phyloP scores from a whole-genome alignment of 257 asterid genomes.

The Solanum chiquidenum region DNA sequence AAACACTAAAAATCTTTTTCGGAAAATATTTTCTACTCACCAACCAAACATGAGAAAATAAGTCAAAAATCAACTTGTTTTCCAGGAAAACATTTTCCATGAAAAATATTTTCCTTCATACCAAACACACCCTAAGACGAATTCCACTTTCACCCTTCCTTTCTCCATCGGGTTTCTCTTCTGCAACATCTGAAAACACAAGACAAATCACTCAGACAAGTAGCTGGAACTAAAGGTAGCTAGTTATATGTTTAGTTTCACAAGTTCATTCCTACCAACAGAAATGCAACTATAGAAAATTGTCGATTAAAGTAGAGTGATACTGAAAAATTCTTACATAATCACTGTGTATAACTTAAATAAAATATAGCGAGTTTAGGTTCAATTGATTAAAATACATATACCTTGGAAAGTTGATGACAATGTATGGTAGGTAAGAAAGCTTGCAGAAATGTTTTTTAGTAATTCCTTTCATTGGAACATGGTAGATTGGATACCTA shows the following conservation, averaged over 20 bases:
- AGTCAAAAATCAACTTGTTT: no score
- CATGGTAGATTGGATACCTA: slow-evolving; percentile 80
- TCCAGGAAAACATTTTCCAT: no score
- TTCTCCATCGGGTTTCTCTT: slow-evolving; percentile 3
- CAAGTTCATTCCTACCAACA: no score
- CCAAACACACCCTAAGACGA: slow-evolving; percentile 15
- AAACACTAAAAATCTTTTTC: no score
- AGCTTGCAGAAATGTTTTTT: slow-evolving; percentile 60
- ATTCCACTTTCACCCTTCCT: slow-evolving; percentile 1
- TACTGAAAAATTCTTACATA: background rate
- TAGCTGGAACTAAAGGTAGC: background rate
- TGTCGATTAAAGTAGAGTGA: no score
- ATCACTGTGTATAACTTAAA: background rate
- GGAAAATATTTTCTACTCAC: no score
- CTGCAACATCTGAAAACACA: background rate
- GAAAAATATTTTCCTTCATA: no score
- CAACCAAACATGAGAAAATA: no score
- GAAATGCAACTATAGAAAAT: no score
- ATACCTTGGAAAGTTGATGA: slow-evolving; percentile 79
- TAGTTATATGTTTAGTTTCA: no score
- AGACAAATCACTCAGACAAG: background rate
- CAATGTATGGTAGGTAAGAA: slow-evolving; percentile 76
- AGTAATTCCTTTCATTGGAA: slow-evolving; percentile 48
- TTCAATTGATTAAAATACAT: background rate
- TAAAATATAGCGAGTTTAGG: background rate